A percentile compares a stretch with the other conserved stretches of the same genome.
Conservation (phyloP, 2,329 filamentous ascomycete species). For the Penicillium hordei region DNA sequence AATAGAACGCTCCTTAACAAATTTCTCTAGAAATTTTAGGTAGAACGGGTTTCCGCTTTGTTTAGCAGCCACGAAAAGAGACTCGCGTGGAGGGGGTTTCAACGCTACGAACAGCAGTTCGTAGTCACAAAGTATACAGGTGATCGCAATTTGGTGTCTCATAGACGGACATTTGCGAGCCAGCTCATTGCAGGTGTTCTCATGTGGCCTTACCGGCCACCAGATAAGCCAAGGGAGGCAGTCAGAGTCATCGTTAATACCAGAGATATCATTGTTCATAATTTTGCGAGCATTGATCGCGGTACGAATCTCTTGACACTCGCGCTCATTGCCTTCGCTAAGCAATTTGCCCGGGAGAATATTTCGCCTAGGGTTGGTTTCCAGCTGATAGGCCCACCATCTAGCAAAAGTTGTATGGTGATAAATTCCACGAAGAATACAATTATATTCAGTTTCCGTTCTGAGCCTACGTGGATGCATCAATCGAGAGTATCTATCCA, state of each 20-base stretch:
- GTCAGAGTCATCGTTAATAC: conserved; percentile 15
- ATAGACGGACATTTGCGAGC: conserved; percentile 15
- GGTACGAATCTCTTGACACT: conserved; percentile 10
- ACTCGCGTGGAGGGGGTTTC: conserved; percentile 1
- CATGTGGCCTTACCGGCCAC: conserved; percentile 8
- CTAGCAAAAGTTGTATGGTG: conserved; percentile 23
- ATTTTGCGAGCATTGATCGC: conserved; percentile 21
- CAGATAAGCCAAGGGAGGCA: conserved; percentile 20
- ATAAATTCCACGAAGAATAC: conserved; percentile 24
- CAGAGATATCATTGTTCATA: conserved; percentile 22
- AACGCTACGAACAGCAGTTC: conserved; percentile 1
- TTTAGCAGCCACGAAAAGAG: conserved; percentile 12
- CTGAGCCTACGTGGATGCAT: conserved; percentile 15
- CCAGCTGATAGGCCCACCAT: conserved; percentile 22
- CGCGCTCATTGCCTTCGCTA: conserved; percentile 7
- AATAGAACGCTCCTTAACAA: background rate
- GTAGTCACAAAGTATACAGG: conserved; percentile 14
- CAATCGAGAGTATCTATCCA: conserved; percentile 16
- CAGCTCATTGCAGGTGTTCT: conserved; percentile 5
- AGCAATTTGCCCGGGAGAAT: conserved; percentile 14
- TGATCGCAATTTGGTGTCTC: conserved; percentile 13
- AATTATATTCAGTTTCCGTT: conserved; percentile 15
- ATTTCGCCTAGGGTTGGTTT: conserved; percentile 8
- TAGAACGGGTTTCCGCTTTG: conserved; percentile 16
- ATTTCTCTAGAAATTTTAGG: conserved; percentile 12